Percentiles rank a stretch among this genome's conserved stretches.
Conservation (phyloP, 495 filamentous ascomycete species). For the Annulohypoxylon stygium region DNA sequence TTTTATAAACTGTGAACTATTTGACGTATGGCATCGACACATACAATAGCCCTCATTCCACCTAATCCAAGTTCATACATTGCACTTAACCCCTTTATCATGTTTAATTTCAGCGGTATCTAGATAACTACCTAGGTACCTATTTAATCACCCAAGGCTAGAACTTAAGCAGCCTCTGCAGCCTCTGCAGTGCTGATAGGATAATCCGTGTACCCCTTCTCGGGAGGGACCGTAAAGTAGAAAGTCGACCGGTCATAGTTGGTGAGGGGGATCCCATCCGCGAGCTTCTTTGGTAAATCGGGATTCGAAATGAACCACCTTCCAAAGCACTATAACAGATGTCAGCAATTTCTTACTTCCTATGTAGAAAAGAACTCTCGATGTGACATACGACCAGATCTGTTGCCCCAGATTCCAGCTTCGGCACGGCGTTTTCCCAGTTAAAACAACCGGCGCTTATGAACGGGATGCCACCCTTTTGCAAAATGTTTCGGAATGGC, state of each 20-base stretch:
- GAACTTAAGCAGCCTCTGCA: neutral
- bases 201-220: conserved; percentile 74
- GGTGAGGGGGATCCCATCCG: conserved; percentile 66
- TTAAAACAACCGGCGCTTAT: conserved; percentile 71
- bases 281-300: conserved; percentile 71
- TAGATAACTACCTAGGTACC: neutral
- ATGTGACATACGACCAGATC: conserved; percentile 50
- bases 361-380: no score
- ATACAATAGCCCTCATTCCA: neutral
- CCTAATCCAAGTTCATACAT: neutral
- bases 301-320: conserved; percentile 75
- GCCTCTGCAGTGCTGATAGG: conserved; percentile 39
- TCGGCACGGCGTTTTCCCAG: conserved; percentile 62
- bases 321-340: conserved; percentile 56
- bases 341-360: no score
- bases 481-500: conserved; percentile 62
- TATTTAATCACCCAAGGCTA: neutral
- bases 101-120: no score
- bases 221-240: conserved; percentile 61
- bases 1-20: conserved; percentile 15
- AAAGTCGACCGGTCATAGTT: conserved; percentile 71
- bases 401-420: conserved; percentile 64
- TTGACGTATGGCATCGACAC: neutral
- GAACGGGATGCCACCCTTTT: conserved; percentile 59
- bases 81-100: no score